Conservation (phyloP, 495 filamentous ascomycete genomes). For the Aspergillus asperescens region DNA sequence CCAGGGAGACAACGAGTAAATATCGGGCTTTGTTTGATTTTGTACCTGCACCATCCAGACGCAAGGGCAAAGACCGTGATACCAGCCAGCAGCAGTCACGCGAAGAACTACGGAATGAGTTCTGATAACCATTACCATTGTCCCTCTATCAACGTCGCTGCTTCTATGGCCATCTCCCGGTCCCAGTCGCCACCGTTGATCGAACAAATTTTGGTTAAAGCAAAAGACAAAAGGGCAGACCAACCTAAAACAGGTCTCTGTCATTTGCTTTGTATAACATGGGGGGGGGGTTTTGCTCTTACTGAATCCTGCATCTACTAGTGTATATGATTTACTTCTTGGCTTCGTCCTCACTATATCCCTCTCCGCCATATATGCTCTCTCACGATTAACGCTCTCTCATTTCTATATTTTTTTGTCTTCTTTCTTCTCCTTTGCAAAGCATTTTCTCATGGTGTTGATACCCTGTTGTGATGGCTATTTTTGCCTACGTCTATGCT, state of each 20-base stretch:
- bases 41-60: constrained; percentile 39
- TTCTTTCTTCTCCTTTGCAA: constrained; percentile 21
- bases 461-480: constrained; percentile 38
- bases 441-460: constrained; percentile 48
- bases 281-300: constrained; percentile 7
- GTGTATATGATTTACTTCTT: constrained; percentile 21
- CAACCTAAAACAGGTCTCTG: neutral
- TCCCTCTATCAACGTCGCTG: neutral
- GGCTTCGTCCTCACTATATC: constrained; percentile 1
- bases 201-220: neutral
- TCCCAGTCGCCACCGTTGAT: neutral
- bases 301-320: constrained; percentile 17
- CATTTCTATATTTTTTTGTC: constrained; percentile 8
- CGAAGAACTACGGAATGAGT: constrained; percentile 37
- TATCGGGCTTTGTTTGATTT: constrained; percentile 44
- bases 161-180: neutral
- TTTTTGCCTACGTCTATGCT: constrained; percentile 13
- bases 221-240: constrained; percentile 3
- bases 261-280: constrained; percentile 23
- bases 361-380: constrained; percentile 22
- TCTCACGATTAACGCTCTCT: constrained; percentile 34
- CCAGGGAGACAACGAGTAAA: constrained; percentile 43
- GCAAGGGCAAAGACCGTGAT: constrained; percentile 43
- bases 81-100: constrained; percentile 35
- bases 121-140: constrained; percentile 18